Conservation (phyloP, 192 early-diverging fungal species). For the Umbelopsis isabellina region DNA sequence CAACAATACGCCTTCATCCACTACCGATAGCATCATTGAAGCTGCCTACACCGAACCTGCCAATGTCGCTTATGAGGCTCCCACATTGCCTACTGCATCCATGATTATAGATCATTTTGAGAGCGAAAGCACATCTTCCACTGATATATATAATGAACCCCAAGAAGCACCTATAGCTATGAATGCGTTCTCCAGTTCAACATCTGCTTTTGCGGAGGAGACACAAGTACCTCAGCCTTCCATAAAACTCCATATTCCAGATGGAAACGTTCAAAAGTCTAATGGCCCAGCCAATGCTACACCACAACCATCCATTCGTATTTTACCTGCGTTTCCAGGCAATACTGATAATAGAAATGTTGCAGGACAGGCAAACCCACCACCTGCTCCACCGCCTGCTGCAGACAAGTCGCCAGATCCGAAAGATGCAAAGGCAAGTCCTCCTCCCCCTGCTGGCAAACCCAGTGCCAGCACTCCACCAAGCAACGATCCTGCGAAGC, state of each 20-base stretch:
- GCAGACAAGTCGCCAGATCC: background rate
- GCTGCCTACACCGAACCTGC: background rate
- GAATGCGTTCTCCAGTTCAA: no score
- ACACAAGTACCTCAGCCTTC: no score
- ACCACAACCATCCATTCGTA: background rate
- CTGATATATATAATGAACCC: no score
- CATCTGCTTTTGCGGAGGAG: no score
- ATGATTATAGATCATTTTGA: no score
- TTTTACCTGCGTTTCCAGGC: background rate
- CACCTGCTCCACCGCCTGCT: background rate
- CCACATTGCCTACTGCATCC: no score
- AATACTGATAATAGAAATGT: background rate
- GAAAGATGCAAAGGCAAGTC: no score
- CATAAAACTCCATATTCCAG: no score
- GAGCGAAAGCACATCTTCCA: no score
- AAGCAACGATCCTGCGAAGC: background rate
- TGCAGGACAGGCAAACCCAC: background rate
- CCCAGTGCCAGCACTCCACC: background rate
- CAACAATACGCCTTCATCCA: background rate
- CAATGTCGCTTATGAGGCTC: no score
- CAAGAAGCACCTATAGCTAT: no score
- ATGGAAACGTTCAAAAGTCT: no score
- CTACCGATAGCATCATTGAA: background rate
- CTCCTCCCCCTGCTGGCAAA: background rate
- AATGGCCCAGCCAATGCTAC: background rate